Evolutionary conservation across 176 grass and related monocot genomes (phyloP).

Genomic region (Cenchrus fungigraminus): DNA sequence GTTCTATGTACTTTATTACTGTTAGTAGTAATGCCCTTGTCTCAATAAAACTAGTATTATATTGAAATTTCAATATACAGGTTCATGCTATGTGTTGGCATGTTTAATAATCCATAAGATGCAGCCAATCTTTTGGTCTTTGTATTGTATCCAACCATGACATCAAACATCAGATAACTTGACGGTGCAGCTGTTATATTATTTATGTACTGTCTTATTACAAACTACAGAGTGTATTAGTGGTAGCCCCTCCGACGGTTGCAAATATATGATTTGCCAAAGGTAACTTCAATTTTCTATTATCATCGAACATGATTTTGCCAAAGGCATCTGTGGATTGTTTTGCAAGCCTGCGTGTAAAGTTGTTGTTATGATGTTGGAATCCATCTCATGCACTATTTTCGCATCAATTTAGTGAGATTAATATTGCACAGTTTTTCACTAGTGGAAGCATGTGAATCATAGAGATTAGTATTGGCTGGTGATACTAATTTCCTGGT

Average conservation of each 20-base stretch:
- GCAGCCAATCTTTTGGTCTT: not conserved
- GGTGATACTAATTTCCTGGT: not conserved
- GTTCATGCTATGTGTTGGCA: not conserved
- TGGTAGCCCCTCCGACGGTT: not conserved
- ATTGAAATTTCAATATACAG: not conserved
- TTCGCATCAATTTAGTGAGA: not conserved
- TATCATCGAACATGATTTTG: too few relatives aligned
- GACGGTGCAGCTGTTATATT: not conserved
- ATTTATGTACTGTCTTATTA: not conserved
- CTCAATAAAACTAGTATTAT: not conserved
- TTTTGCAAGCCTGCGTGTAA: not conserved
- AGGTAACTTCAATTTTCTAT: too few relatives aligned
- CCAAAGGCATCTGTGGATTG: too few relatives aligned
- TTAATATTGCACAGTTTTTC: not conserved
- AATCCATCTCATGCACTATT: not conserved
- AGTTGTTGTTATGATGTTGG: not conserved
- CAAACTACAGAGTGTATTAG: not conserved
- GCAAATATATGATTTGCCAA: too few relatives aligned
- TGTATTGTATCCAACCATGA: not conserved
- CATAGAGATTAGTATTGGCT: not conserved
- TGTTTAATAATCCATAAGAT: not conserved
- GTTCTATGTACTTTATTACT: slow-evolving; percentile 6
- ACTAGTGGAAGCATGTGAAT: not conserved
- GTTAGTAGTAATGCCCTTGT: not conserved
- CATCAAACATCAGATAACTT: not conserved